Evolutionary conservation across 345 rosid species (phyloP), one percentile per base, ranked within the genome.

Genomic region (Sapria himalayana): DNA sequence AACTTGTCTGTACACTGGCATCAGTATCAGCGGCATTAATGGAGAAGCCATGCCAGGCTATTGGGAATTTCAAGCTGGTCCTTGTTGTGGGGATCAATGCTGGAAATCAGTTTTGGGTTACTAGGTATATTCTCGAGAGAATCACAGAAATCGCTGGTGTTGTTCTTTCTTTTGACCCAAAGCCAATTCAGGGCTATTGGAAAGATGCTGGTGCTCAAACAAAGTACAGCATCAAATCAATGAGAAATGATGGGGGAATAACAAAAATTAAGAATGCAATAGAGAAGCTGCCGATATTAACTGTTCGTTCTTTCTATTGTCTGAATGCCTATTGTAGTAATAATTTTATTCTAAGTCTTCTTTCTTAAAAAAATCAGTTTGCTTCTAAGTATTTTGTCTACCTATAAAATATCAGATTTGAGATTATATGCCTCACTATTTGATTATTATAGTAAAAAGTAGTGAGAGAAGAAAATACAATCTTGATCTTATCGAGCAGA

Each of bases 1-100:
- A 39, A 77, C 98, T 1, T 89, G 95, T 51, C 43, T 89, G 7
- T 82, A 79, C 51, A 77, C 98, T 2, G 95, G 98, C 15, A 45
- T 89, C 23, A 76, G 77, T 64, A 74, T 89, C n/a, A n/a, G n/a
- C n/a, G n/a, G n/a, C n/a, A n/a, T n/a, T n/a, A n/a, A n/a, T 25
- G 98, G 86, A 11, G 98, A 89, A 62, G 98, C 82, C 51, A 89
- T 89, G 98, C 98, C 98, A 0, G 98, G 98, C 33, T n/a, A n/a
- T n/a, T n/a, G n/a, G n/a, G n/a, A n/a, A n/a, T n/a, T n/a, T 34
- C 98, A 89, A 67, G 95, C 82, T 10, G 98, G 98, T 10, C 95
- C 98, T 12, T 6, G n/a, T 91, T 0, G 72, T 74, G 7, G 98
- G 98, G 23, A 79, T 82, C 63, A 72, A 81, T 14, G 81, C 98